These are phyloP conservation scores for Trametes maxima DNA, from an alignment of 768 basidiomycete genomes.

Conservation along the genomic window DNA sequence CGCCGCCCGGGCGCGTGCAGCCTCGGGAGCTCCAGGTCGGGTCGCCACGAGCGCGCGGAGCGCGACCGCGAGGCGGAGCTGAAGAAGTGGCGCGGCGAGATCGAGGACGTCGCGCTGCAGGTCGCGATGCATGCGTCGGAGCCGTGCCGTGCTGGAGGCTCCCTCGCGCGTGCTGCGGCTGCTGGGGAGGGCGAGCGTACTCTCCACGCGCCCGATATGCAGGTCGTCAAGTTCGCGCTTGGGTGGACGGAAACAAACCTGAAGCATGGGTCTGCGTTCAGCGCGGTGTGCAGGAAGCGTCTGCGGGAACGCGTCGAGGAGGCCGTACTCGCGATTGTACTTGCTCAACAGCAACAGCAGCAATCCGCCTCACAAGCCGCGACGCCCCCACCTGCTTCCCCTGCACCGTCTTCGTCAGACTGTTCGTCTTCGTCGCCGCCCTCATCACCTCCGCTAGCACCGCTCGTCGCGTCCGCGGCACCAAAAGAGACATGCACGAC, in stretches of 20 bases:
- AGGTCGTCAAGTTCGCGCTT: slow-evolving; percentile 60
- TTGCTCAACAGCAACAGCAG: slow-evolving; percentile 31
- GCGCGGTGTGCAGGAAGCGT: slow-evolving; percentile 60
- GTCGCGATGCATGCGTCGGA: slow-evolving; percentile 69
- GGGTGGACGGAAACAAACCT: slow-evolving; percentile 76
- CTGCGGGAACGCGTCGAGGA: slow-evolving; percentile 39
- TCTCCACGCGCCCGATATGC: slow-evolving; percentile 48
- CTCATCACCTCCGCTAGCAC: slow-evolving; percentile 13
- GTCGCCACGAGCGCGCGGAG: slow-evolving; percentile 23
- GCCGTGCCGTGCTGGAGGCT: slow-evolving; percentile 23
- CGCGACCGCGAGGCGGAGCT: slow-evolving; percentile 46
- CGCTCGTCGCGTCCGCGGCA: slow-evolving; percentile 8
- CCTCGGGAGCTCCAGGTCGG: slow-evolving; percentile 11
- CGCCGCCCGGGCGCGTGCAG: slow-evolving; percentile 22
- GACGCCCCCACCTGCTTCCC: slow-evolving; percentile 32
- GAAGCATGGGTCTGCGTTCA: slow-evolving; percentile 58
- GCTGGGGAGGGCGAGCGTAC: slow-evolving; percentile 20
- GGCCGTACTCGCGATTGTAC: slow-evolving; percentile 22
- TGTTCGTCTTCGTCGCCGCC: slow-evolving; percentile 14
- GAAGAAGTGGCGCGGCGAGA: slow-evolving; percentile 50
- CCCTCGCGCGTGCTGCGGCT: slow-evolving; percentile 11
- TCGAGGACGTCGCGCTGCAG: slow-evolving; percentile 73
- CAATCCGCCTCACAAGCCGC: slow-evolving; percentile 2
- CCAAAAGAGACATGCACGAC: slow-evolving; percentile 30
- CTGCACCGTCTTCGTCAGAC: too few relatives aligned